Conservation (phyloP, 208 protist species). For the Leishmania lainsoni region DNA sequence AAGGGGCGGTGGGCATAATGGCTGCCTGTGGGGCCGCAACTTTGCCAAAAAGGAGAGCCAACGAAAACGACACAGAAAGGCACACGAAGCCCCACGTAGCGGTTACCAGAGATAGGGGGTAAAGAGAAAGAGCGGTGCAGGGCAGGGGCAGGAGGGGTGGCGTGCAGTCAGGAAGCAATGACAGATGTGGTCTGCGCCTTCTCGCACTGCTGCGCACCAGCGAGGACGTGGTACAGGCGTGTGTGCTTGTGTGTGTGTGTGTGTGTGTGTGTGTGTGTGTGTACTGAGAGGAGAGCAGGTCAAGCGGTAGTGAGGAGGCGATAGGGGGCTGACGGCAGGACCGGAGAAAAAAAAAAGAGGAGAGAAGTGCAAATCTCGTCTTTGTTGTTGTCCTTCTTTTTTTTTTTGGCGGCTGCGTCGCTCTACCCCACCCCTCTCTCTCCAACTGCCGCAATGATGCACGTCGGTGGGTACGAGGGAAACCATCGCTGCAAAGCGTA, state of each 20-base stretch:
- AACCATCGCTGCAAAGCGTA: not conserved
- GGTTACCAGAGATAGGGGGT: too few species aligned
- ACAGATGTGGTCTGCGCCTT: not conserved
- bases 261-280: not conserved
- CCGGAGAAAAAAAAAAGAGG: not conserved
- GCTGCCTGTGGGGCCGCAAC: too few species aligned
- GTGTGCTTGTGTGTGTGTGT: not conserved
- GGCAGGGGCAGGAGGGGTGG: not conserved
- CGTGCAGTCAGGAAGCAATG: not conserved
- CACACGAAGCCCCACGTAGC: too few species aligned
- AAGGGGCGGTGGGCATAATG: too few species aligned
- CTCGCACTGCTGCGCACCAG: not conserved
- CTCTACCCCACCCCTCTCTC: not conserved
- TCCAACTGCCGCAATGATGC: not conserved
- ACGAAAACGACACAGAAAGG: too few species aligned
- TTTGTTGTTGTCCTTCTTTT: too few species aligned
- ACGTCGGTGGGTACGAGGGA: not conserved
- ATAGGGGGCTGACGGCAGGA: not conserved
- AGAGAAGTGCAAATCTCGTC: too few species aligned
- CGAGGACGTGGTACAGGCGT: not conserved
- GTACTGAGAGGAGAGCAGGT: not conserved
- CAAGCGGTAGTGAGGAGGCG: not conserved
- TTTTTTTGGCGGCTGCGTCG: not conserved
- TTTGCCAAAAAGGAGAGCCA: too few species aligned
- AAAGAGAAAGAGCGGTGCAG: not conserved